phyloP scores from a whole-genome alignment of 2,329 filamentous ascomycete species.

The Arachnomyces sp. region DNA sequence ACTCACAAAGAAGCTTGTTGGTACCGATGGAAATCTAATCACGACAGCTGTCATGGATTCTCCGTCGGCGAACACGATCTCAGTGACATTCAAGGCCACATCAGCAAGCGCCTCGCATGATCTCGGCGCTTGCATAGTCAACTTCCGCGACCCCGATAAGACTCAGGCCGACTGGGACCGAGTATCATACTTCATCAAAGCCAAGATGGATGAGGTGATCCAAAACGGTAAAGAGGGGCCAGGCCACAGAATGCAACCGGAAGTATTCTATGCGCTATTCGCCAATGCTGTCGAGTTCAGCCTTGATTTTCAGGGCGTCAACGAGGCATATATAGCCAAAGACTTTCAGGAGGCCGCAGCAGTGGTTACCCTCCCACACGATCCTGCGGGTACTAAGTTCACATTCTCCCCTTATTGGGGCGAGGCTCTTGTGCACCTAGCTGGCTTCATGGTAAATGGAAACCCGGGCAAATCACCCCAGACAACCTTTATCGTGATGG shows the following conservation, averaged over 20 bases:
- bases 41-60: conserved; percentile 10
- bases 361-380: conserved; percentile 22
- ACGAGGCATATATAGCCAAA: conserved; percentile 29
- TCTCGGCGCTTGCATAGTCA: conserved; percentile 9
- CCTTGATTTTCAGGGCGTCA: conserved; percentile 27
- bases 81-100: conserved; percentile 8
- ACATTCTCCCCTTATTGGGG: conserved; percentile 31
- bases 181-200: conserved; percentile 8
- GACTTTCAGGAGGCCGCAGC: conserved; percentile 29
- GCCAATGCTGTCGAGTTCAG: conserved; percentile 27
- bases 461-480: conserved; percentile 10
- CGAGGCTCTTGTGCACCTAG: conserved; percentile 28
- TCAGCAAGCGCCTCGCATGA: conserved; percentile 6
- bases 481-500: conserved; percentile 14
- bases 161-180: conserved; percentile 5
- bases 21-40: conserved; percentile 8
- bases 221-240: conserved; percentile 1
- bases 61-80: conserved; percentile 5
- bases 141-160: conserved; percentile 4
- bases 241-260: conserved; percentile 16
- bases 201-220: conserved; percentile 4
- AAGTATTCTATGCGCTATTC: conserved; percentile 32
- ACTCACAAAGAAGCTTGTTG: conserved; percentile 10
- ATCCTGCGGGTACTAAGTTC: conserved; percentile 20
- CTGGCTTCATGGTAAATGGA: conserved; percentile 32